Base-by-base conservation (phyloP, 768 basidiomycete species). In the Tricholoma sp. region DNA sequence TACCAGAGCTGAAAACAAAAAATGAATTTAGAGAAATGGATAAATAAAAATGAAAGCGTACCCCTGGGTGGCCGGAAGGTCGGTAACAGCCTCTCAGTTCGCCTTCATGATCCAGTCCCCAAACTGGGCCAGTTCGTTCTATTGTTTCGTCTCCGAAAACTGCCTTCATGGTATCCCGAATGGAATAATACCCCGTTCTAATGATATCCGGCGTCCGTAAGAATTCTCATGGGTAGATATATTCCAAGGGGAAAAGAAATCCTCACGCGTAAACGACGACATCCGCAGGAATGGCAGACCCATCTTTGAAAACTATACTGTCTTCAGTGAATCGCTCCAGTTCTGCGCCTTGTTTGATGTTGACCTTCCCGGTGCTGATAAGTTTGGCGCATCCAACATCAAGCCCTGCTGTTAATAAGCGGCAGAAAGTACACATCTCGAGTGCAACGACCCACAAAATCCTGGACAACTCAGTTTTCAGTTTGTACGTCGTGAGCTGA, bases 311-410 rank as follows among this genome's bases (percentile, higher is more conserved):
- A 11, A 72, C 54, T 5, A 78, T 59, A 14, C 68, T 70, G 41
- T 67, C 58, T n/a, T 64, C 55, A 8, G 66, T 70, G 63, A 79
- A 75, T 10, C 61, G 59, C 19, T 69, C 67, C 37, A 79, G 70
- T 58, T 76, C 31, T 7, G 31, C 74, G 16, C 81, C 82, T 61
- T 79, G 79, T 71, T 83, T 85, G 57, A 85, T 67, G 62, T 81
- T 80, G 68, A 85, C 79, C 63, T 82, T 77, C 5, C 83, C 82
- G 41, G 77, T 71, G 31, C 74, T 74, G 60, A 85, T 79, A 56
- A 79, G 69, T 62, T 82, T 73, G 31, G 77, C 76, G 43, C 78
- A 78, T 24, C 82, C 83, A 51, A 77, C 74, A 59, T 81, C 80
- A 19, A 73, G 37, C 69, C 70, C 71, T 72, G 31, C 5, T 4